Base-by-base conservation (phyloP, 371 early-diverging fungal genomes). In the Syncephalastrum monosporum region DNA sequence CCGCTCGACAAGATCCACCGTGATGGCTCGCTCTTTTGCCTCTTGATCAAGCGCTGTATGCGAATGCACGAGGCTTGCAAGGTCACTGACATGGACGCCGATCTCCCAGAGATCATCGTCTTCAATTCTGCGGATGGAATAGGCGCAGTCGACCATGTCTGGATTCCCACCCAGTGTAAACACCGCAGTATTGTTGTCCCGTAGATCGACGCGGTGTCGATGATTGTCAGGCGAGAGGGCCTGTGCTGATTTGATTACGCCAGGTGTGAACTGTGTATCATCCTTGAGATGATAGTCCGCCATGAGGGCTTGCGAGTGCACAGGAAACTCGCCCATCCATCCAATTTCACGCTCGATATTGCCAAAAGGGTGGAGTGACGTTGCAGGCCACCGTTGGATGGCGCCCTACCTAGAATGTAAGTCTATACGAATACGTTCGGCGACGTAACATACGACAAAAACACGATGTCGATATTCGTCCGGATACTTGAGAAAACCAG, bases 61-160 rank as follows among this genome's bases (percentile, higher is more conserved):
- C 14, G 75, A 75, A 50, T 65, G 66, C 4, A 97, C 88, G 79
- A 89, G 93, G 60, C 86, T 79, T 2, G 89, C 83, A 15, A 96
- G 92, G 69, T 97, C 98, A 49, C 95, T 89, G 56, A 96, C 94
- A 68, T 97, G 94, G 29, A 92, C 86, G 17, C 93, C 93, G 16
- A 93, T 76, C 59, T 88, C 85, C 58, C 67, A 86, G 0, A 69
- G 42, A 41, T 64, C 65, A 7, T 60, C 56, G 13, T 63, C 61
- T 19, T 62, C 53, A 13, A 19, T 16, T 24, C 50, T 59, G 38
- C 43, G 41, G 12, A 75, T 48, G 1, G 75, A 72, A 45, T 65
- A 67, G 1, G 70, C 75, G 47, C 53, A 52, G 7, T 69, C 47
- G 12, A 33, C 19, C 61, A 55, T 56, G 8, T 25, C 50, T 54